phyloP scores from a whole-genome alignment of 2,329 filamentous ascomycete species.

The Ophidiomyces ophidiicola region DNA sequence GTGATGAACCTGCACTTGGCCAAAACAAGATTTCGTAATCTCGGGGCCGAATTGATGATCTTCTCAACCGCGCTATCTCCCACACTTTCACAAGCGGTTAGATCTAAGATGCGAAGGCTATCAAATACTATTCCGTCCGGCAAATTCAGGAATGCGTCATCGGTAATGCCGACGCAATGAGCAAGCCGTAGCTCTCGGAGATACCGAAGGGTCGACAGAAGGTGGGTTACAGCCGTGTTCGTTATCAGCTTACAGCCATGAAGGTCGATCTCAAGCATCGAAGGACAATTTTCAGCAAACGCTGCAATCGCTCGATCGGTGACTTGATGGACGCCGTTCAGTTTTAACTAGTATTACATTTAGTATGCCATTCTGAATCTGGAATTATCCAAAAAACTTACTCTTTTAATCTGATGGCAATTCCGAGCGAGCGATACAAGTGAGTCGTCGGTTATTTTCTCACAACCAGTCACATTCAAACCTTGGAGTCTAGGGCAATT shows the following conservation, averaged over 20 bases:
- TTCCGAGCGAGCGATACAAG: conserved; percentile 66
- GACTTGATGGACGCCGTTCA: conserved; percentile 81
- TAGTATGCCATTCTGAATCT: conserved; percentile 1
- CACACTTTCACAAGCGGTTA: conserved; percentile 75
- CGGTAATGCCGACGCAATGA: conserved; percentile 71
- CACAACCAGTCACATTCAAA: conserved; percentile 80
- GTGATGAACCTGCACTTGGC: conserved; percentile 92
- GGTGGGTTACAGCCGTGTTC: conserved; percentile 68
- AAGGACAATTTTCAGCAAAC: conserved; percentile 77
- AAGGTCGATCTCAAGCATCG: conserved; percentile 92
- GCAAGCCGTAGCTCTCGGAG: conserved; percentile 84
- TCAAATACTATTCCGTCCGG: conserved; percentile 61
- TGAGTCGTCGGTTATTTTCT: conserved; percentile 72
- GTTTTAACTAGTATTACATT: conserved; percentile 55
- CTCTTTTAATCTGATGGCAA: conserved; percentile 77
- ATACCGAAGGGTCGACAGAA: conserved; percentile 65
- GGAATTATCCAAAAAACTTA: conserved; percentile 34
- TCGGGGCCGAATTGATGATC: conserved; percentile 75
- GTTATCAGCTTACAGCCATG: conserved; percentile 72
- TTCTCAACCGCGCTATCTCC: conserved; percentile 78
- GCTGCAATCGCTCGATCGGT: conserved; percentile 71
- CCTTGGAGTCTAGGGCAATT: conserved; percentile 81
- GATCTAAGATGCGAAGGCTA: conserved; percentile 79
- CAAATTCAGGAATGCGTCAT: conserved; percentile 73
- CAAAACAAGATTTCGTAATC: conserved; percentile 81